Conservation (phyloP, 768 basidiomycete genomes). For the Mycena epipterygia region DNA sequence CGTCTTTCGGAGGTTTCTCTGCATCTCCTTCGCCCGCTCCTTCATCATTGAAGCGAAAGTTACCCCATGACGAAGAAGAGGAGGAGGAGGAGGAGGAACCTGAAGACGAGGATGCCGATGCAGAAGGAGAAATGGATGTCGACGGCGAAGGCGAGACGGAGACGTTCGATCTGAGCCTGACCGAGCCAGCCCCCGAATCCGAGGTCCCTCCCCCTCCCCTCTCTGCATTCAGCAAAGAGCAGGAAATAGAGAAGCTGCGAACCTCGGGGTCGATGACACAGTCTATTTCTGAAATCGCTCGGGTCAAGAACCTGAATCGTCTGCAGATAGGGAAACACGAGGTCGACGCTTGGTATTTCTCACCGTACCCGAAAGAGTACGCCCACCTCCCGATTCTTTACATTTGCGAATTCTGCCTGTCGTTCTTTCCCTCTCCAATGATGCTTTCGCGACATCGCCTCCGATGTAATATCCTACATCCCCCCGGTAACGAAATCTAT, state of each 20-base stretch:
- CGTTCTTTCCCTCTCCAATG: conserved; percentile 90
- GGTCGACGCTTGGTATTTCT: conserved; percentile 99
- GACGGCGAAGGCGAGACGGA: conserved; percentile 83
- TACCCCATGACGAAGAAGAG: conserved; percentile 74
- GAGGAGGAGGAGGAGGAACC: conserved; percentile 70
- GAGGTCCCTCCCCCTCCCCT: conserved; percentile 61
- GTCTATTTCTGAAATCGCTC: conserved; percentile 96
- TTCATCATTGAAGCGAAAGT: conserved; percentile 75
- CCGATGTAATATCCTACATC: conserved; percentile 92
- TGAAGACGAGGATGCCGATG: conserved; percentile 67
- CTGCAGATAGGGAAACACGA: conserved; percentile 97
- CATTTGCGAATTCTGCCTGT: conserved; percentile 98
- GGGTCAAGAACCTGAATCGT: conserved; percentile 98
- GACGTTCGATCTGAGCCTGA: conserved; percentile 73
- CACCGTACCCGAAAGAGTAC: conserved; percentile 98
- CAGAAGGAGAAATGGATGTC: conserved; percentile 81
- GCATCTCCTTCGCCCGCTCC: conserved; percentile 72
- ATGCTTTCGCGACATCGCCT: conserved; percentile 93
- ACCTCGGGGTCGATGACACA: conserved; percentile 99
- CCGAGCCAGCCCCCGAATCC: conserved; percentile 63
- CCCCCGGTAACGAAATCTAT: conserved; percentile 99
- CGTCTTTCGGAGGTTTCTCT: conserved; percentile 59
- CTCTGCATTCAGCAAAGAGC: conserved; percentile 91
- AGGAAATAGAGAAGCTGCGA: conserved; percentile 98
- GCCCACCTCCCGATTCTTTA: conserved; percentile 95